Evolutionary conservation across 225 moss, liverwort and hornwort genomes (phyloP).

Genomic region (Rhytidiadelphus loreus): DNA sequence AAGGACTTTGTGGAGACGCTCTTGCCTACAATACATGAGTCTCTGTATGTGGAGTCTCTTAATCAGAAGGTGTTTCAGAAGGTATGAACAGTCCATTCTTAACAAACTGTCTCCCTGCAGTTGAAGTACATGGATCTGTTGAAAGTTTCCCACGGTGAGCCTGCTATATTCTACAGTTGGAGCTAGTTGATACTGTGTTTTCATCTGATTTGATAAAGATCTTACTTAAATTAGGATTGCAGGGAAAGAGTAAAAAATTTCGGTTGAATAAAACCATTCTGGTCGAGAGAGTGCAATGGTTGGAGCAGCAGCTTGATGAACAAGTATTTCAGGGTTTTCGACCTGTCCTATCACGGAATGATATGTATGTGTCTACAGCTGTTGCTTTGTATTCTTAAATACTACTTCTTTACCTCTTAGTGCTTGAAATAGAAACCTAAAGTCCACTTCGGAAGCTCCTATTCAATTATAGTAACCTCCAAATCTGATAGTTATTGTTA

Average conservation of each 20-base stretch:
- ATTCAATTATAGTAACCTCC: neutral
- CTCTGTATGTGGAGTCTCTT: slow-evolving; percentile 62
- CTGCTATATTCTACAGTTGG: neutral
- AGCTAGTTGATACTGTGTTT: neutral
- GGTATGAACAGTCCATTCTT: slow-evolving; percentile 3
- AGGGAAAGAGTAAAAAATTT: slow-evolving; percentile 59
- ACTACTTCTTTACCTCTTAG: neutral
- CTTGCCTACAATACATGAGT: slow-evolving; percentile 77
- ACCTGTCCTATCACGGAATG: slow-evolving; percentile 75
- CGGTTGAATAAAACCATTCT: slow-evolving; percentile 70
- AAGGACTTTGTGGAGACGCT: slow-evolving; percentile 66
- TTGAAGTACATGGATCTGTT: neutral
- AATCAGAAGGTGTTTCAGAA: slow-evolving; percentile 62
- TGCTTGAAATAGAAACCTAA: neutral
- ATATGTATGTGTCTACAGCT: slow-evolving; percentile 38
- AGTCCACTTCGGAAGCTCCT: neutral
- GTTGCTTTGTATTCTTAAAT: neutral
- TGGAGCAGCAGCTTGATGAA: slow-evolving; percentile 76
- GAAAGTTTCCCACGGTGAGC: neutral
- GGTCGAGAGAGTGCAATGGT: slow-evolving; percentile 76
- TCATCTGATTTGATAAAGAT: neutral
- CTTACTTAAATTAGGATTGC: neutral
- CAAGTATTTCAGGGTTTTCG: slow-evolving; percentile 98
- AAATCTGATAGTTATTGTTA: neutral
- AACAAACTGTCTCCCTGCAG: neutral